Percentiles rank a stretch among this genome's conserved stretches.
Evolutionary conservation across 2,329 filamentous ascomycete species (phyloP).

Genomic region (Westerdykella sp.): DNA sequence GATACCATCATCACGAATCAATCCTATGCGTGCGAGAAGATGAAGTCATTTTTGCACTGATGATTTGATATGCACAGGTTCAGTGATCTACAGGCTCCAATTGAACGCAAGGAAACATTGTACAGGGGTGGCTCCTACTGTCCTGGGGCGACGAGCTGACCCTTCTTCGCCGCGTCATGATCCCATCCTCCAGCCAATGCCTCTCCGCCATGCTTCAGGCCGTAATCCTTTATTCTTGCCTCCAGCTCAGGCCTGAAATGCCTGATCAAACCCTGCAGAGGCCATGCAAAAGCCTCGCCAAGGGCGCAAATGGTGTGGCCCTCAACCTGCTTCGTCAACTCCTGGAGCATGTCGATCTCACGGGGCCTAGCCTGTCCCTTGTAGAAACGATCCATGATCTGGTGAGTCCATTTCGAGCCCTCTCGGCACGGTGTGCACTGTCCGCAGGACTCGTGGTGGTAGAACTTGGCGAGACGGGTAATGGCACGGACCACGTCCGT

Average conservation of each 20-base stretch:
- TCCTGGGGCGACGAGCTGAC: slow-evolving; percentile 79
- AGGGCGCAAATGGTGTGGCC: slow-evolving; percentile 98
- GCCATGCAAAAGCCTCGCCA: slow-evolving; percentile 97
- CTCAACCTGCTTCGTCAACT: slow-evolving; percentile 98
- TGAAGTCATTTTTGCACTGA: not conserved
- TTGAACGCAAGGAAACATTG: slow-evolving; percentile 26
- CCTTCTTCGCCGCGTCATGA: slow-evolving; percentile 66
- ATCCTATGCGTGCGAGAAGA: not conserved
- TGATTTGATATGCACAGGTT: slow-evolving; percentile 31
- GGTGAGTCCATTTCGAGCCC: slow-evolving; percentile 97
- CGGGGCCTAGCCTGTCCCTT: slow-evolving; percentile 79
- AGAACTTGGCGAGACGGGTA: slow-evolving; percentile 88
- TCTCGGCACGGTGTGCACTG: slow-evolving; percentile 99
- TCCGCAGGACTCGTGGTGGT: slow-evolving; percentile 96
- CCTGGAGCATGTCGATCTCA: slow-evolving; percentile 99
- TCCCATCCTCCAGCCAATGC: slow-evolving; percentile 84
- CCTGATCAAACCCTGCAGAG: slow-evolving; percentile 93
- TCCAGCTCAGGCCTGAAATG: slow-evolving; percentile 97
- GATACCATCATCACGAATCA: slow-evolving; percentile 8
- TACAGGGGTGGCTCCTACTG: slow-evolving; percentile 54
- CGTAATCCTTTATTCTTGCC: slow-evolving; percentile 77
- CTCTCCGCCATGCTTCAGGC: slow-evolving; percentile 63
- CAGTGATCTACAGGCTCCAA: slow-evolving; percentile 15
- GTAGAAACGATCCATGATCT: slow-evolving; percentile 97
- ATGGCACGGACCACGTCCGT: slow-evolving; percentile 94